phyloP scores from a whole-genome alignment of 1,284 basidiomycete genomes.

The Trametes pubescens region DNA sequence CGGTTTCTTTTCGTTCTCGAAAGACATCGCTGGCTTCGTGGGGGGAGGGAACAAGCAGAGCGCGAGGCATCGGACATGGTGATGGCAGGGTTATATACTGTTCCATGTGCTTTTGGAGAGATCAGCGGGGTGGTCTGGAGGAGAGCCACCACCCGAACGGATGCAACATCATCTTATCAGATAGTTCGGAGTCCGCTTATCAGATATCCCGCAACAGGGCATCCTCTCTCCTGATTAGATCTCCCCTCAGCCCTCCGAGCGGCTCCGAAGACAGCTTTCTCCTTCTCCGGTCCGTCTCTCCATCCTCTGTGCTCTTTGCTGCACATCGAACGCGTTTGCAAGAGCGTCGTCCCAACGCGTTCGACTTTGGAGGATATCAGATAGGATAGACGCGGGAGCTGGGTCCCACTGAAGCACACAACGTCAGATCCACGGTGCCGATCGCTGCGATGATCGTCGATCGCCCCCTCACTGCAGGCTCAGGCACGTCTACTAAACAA shows the following conservation, averaged over 20 bases:
- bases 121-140: not conserved
- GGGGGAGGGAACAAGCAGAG: not conserved
- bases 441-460: not conserved
- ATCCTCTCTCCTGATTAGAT: conserved; percentile 7
- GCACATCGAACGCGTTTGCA: not conserved
- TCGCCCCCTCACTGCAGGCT: not conserved
- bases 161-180: conserved; percentile 1
- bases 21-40: not conserved
- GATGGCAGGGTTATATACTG: not conserved
- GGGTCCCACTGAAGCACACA: conserved; percentile 7
- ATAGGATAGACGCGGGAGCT: conserved; percentile 13
- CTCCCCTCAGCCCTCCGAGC: not conserved
- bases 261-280: not conserved
- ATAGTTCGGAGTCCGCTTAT: conserved; percentile 1
- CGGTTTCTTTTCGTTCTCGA: conserved; percentile 10
- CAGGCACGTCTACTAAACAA: not conserved
- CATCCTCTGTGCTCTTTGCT: not conserved
- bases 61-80: not conserved
- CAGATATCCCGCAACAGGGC: not conserved
- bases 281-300: not conserved
- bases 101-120: not conserved
- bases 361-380: not conserved
- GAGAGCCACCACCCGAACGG: not conserved
- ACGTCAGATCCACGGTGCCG: conserved; percentile 3
- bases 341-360: not conserved